phyloP scores from a whole-genome alignment of 2,329 filamentous ascomycete species.

The Trichoderma asperellum region DNA sequence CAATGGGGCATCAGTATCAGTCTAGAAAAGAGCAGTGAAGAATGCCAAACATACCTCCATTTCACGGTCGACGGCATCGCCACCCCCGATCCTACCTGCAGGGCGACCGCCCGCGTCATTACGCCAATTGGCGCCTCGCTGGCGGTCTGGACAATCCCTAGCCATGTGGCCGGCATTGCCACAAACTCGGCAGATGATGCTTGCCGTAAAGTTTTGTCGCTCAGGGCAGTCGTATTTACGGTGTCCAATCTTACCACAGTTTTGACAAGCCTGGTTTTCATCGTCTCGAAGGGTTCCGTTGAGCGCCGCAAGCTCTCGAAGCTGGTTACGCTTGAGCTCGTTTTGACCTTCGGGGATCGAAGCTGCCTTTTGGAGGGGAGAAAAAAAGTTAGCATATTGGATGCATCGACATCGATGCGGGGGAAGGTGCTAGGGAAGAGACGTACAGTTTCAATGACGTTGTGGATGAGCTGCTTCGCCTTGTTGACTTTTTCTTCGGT shows the following conservation, averaged over 20 bases:
- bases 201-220: slow-evolving; percentile 97
- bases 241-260: slow-evolving; percentile 98
- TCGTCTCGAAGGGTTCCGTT: slow-evolving; percentile 99
- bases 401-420: too few species aligned
- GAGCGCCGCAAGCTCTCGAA: slow-evolving; percentile 93
- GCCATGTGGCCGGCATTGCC: slow-evolving; percentile 99
- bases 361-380: slow-evolving; percentile 67
- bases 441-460: slow-evolving; percentile 96
- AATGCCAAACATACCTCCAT: slow-evolving; percentile 74
- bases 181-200: slow-evolving; percentile 97
- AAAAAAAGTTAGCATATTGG: slow-evolving; percentile 34
- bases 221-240: slow-evolving; percentile 99
- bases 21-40: neutral
- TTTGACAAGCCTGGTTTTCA: slow-evolving; percentile 99
- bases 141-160: slow-evolving; percentile 92
- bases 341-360: slow-evolving; percentile 99
- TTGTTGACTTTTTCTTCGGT: slow-evolving; percentile 99
- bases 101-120: slow-evolving; percentile 66
- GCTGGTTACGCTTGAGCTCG: slow-evolving; percentile 97
- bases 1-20: neutral
- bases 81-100: slow-evolving; percentile 70
- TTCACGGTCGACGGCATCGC: slow-evolving; percentile 88
- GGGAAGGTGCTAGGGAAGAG: neutral
- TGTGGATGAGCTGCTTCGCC: slow-evolving; percentile 97
- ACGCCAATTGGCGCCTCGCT: slow-evolving; percentile 89